Conservation (phyloP, 2,329 filamentous ascomycete species). For the Pseudodiploospora longispora region DNA sequence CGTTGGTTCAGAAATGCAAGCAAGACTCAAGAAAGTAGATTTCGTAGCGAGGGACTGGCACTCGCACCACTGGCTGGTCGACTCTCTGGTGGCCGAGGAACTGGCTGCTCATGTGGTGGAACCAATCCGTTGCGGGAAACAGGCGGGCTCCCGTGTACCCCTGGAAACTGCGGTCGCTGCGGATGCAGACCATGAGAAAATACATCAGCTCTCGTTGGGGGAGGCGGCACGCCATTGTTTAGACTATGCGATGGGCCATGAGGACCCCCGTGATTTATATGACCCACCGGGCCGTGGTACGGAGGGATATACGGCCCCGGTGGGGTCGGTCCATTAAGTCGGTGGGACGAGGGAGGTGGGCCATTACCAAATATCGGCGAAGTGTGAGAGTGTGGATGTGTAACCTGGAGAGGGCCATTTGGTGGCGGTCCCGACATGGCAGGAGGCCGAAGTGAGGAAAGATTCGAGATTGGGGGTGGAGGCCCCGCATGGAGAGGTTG, state of each 20-base stretch:
- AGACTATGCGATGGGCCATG: constrained; percentile 19
- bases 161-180: constrained; percentile 34
- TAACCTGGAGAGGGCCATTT: constrained; percentile 23
- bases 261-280: constrained; percentile 9
- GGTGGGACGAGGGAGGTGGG: constrained; percentile 40
- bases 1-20: too few relatives aligned
- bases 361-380: constrained; percentile 32
- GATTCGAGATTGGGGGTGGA: constrained; percentile 20
- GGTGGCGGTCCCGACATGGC: constrained; percentile 34
- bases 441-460: constrained; percentile 43
- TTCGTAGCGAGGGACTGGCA: constrained; percentile 67
- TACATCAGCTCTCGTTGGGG: constrained; percentile 20
- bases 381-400: constrained; percentile 28
- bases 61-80: constrained; percentile 59
- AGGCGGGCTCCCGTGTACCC: constrained; percentile 38
- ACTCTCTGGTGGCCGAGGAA: constrained; percentile 27
- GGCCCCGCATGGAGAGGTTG: constrained; percentile 20
- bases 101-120: constrained; percentile 17
- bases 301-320: constrained; percentile 33
- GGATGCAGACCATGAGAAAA: constrained; percentile 34
- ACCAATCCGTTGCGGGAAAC: constrained; percentile 31
- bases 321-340: constrained; percentile 33
- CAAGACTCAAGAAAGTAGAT: constrained; percentile 53
- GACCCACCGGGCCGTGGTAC: constrained; percentile 21
- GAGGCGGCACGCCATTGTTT: constrained; percentile 21